These are phyloP conservation scores for Zalaria obscura DNA, from an alignment of 2,329 filamentous ascomycete species.

Conservation along the genomic window DNA sequence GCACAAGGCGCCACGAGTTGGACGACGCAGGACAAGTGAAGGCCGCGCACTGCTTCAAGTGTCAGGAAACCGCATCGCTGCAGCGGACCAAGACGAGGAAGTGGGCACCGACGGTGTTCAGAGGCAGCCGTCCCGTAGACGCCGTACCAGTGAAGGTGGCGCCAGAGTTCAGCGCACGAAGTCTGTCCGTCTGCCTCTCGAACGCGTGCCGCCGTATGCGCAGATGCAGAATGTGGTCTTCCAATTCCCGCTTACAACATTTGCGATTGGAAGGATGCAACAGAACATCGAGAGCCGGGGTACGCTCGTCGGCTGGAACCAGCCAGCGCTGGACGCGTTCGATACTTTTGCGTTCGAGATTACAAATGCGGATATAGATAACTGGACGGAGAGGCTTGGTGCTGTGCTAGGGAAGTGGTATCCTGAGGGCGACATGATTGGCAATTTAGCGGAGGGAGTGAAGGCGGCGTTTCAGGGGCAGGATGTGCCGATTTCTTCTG, in stretches of 20 bases:
- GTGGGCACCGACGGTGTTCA: conserved; percentile 2
- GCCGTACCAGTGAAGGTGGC: conserved; percentile 9
- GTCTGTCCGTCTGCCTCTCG: conserved; percentile 23
- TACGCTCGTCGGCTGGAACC: conserved; percentile 12
- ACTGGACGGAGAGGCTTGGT: conserved; percentile 6
- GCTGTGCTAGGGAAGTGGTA: conserved; percentile 8
- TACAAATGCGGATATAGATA: conserved; percentile 5
- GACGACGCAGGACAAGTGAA: conserved; percentile 1
- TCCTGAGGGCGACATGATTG: conserved; percentile 11
- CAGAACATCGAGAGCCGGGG: background rate
- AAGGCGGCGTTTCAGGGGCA: conserved; percentile 1
- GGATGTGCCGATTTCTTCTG: background rate
- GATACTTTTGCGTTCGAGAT: conserved; percentile 4
- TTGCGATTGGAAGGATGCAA: background rate
- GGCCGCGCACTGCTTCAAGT: background rate
- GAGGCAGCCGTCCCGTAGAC: conserved; percentile 7
- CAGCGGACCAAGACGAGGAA: background rate
- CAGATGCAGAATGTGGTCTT: conserved; percentile 11
- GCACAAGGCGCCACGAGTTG: background rate
- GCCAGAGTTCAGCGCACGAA: conserved; percentile 15
- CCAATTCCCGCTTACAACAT: background rate
- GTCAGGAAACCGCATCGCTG: background rate
- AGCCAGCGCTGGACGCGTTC: conserved; percentile 9
- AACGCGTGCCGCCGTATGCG: conserved; percentile 18
- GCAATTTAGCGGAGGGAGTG: conserved; percentile 8